These are phyloP conservation scores for Conringia planisiliqua DNA, from an alignment of 345 rosid species.

Conservation along the genomic window DNA sequence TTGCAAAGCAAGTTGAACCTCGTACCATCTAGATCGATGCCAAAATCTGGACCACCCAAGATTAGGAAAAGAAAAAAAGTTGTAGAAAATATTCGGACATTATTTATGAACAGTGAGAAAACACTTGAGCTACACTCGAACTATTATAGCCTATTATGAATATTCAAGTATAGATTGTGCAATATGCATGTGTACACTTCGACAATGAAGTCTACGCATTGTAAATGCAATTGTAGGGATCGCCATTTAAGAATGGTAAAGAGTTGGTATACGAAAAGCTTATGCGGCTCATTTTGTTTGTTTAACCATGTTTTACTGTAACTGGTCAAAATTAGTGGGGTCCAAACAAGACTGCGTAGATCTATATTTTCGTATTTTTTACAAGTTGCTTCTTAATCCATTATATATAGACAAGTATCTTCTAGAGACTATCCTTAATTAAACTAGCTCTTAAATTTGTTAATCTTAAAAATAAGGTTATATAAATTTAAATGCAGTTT, in stretches of 20 bases:
- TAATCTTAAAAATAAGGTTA: neutral
- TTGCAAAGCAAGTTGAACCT: neutral
- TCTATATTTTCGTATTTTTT: neutral
- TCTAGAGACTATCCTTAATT: neutral
- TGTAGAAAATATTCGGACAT: neutral
- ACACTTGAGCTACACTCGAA: neutral
- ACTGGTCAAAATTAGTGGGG: neutral
- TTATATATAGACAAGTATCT: neutral
- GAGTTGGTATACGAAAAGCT: neutral
- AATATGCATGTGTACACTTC: neutral
- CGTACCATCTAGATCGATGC: neutral
- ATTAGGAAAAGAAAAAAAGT: neutral
- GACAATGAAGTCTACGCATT: neutral
- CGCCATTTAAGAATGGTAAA: neutral
- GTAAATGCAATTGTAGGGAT: neutral
- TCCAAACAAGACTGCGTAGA: neutral
- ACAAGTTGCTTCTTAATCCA: neutral
- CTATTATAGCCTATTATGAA: neutral
- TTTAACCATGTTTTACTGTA: neutral
- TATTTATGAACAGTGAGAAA: neutral
- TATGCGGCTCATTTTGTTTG: neutral
- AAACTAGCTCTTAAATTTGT: neutral
- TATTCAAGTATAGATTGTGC: neutral
- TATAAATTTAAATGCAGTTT: conserved; percentile 43
- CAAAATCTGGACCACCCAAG: neutral